phyloP scores from a whole-genome alignment of 2,329 filamentous ascomycete species.

The Fusarium albosuccineum region DNA sequence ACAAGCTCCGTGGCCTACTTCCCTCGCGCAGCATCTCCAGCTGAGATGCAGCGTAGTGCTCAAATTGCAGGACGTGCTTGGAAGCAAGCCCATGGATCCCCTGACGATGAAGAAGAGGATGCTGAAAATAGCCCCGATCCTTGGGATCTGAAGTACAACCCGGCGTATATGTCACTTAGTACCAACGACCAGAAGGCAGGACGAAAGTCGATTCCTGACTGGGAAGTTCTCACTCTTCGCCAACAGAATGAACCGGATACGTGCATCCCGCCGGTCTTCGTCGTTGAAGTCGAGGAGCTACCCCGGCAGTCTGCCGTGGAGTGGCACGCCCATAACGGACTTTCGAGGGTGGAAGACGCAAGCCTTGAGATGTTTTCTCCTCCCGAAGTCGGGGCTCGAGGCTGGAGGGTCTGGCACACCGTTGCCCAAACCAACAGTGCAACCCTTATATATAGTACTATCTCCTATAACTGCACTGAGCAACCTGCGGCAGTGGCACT shows the following conservation, averaged over 20 bases:
- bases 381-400: conserved; percentile 26
- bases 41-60: conserved; percentile 53
- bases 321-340: conserved; percentile 81
- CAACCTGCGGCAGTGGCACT: background rate
- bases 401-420: conserved; percentile 50
- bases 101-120: conserved; percentile 63
- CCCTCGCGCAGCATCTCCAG: conserved; percentile 53
- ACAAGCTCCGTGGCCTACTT: conserved; percentile 82
- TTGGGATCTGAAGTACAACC: conserved; percentile 75
- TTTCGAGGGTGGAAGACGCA: conserved; percentile 53
- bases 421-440: conserved; percentile 40
- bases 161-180: conserved; percentile 59
- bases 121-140: conserved; percentile 69
- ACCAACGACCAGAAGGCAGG: conserved; percentile 41
- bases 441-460: conserved; percentile 49
- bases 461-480: conserved; percentile 36
- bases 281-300: conserved; percentile 80
- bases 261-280: conserved; percentile 75
- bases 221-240: conserved; percentile 57
- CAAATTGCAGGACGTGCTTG: conserved; percentile 62
- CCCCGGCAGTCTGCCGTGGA: conserved; percentile 82
- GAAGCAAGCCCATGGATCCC: conserved; percentile 58
- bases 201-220: conserved; percentile 62
- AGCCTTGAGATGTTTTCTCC: conserved; percentile 44
- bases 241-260: conserved; percentile 52